Evolutionary conservation across 208 protist species (phyloP).

Genomic region (Wallacemonas sp.): DNA sequence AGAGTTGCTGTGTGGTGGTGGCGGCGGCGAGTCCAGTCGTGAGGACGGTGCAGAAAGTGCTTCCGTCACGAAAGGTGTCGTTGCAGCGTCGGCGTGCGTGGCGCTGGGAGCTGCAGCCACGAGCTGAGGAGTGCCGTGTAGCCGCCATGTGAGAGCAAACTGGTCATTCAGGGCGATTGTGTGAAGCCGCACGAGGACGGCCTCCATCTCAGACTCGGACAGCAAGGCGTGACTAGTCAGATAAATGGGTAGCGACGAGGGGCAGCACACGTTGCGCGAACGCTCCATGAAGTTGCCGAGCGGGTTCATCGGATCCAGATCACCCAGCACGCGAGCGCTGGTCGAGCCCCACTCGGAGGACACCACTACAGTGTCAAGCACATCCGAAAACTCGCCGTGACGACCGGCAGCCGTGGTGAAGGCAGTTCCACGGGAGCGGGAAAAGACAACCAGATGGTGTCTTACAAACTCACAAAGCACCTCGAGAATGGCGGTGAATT

Average conservation of each 20-base stretch:
- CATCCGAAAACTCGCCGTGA: constrained; percentile 56
- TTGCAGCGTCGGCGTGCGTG: too few species aligned
- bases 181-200: background rate
- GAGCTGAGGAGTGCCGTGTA: too few species aligned
- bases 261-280: constrained; percentile 2
- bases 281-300: constrained; percentile 8
- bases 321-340: background rate
- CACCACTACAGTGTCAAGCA: constrained; percentile 45
- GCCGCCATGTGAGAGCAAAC: background rate
- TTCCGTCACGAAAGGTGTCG: too few species aligned
- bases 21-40: background rate
- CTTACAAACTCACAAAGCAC: constrained; percentile 43
- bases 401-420: constrained; percentile 65
- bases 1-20: background rate
- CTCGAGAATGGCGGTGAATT: constrained; percentile 11
- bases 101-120: too few species aligned
- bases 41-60: too few species aligned
- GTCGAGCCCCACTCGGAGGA: background rate
- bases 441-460: constrained; percentile 70
- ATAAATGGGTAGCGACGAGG: background rate
- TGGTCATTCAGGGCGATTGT: background rate
- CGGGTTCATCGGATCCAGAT: constrained; percentile 3
- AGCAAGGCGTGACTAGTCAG: background rate
- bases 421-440: constrained; percentile 25
- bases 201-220: background rate